These are phyloP conservation scores for Jatropha curcas DNA, from an alignment of 345 rosid genomes.

Conservation along the genomic window DNA sequence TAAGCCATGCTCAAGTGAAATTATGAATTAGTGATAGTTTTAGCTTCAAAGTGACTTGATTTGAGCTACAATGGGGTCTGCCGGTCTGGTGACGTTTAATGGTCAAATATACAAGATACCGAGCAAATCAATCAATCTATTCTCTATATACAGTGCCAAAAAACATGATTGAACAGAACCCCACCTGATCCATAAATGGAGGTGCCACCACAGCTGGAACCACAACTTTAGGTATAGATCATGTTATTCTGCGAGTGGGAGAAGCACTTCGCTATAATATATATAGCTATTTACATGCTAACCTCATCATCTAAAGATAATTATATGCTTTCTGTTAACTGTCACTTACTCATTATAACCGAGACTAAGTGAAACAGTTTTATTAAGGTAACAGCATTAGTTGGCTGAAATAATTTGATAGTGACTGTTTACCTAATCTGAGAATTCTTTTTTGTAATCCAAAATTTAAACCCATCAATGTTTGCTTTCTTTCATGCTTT, in stretches of 20 bases:
- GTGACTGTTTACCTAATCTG: slow-evolving; percentile 12
- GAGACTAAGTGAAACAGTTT: slow-evolving; percentile 13
- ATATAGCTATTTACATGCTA: too few species aligned
- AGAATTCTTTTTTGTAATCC: background rate
- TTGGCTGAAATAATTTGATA: slow-evolving; percentile 9
- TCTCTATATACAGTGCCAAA: background rate
- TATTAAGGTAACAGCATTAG: background rate
- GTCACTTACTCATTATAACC: slow-evolving; percentile 8
- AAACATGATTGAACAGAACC: slow-evolving; percentile 6
- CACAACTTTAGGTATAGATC: slow-evolving; percentile 6
- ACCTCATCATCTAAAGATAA: slow-evolving; percentile 1
- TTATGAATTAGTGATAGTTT: background rate
- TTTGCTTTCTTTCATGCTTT: too few species aligned
- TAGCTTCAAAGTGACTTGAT: background rate
- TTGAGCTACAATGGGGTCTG: slow-evolving; percentile 6
- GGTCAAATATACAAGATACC: background rate
- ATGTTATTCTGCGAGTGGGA: slow-evolving; percentile 14
- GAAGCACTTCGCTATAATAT: background rate
- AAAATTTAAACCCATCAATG: too few species aligned
- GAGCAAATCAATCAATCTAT: slow-evolving; percentile 15
- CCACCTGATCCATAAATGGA: background rate
- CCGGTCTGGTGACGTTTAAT: background rate
- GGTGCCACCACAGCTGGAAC: slow-evolving; percentile 4
- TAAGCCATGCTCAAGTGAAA: background rate
- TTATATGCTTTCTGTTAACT: slow-evolving; percentile 12